These are phyloP conservation scores for Saxophila tyrrhenica DNA, from an alignment of 495 filamentous ascomycete species.

Conservation along the genomic window DNA sequence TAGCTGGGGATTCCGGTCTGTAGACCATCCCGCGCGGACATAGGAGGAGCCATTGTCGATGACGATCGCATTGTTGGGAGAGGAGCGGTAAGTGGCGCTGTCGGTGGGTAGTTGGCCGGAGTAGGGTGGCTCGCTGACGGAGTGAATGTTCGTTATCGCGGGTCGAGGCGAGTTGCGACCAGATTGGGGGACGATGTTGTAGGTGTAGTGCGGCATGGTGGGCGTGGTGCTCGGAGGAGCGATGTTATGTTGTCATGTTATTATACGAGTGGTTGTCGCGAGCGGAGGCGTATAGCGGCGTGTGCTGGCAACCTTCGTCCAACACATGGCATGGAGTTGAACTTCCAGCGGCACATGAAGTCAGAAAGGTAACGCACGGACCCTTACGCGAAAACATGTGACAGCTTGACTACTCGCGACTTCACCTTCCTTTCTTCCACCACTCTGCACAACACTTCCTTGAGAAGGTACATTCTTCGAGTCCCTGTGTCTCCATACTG, in stretches of 20 bases:
- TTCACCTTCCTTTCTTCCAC: no score
- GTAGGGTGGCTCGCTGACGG: conserved; percentile 64
- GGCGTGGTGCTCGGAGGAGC: not conserved
- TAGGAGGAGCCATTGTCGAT: conserved; percentile 95
- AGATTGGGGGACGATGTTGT: conserved; percentile 7
- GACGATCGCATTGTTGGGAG: conserved; percentile 63
- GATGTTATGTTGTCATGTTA: not conserved
- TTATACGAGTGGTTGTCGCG: not conserved
- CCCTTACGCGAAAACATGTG: not conserved
- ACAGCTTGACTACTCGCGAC: not conserved
- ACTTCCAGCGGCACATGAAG: no score
- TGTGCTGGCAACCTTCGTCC: not conserved
- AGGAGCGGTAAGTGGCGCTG: conserved; percentile 44
- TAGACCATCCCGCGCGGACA: conserved; percentile 90
- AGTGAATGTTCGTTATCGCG: conserved; percentile 37
- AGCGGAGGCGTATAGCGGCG: not conserved
- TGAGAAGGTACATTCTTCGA: no score
- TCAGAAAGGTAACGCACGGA: not conserved
- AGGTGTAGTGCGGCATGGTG: conserved; percentile 19
- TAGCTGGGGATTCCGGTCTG: conserved; percentile 67
- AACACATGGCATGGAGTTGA: no score
- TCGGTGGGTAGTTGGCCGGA: conserved; percentile 59
- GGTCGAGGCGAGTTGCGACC: conserved; percentile 35
- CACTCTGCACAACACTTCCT: no score
- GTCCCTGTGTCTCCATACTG: no score